A percentile compares a stretch with the other conserved stretches of the same genome.
phyloP scores from a whole-genome alignment of 148 eudicot genomes.

The Cornus kousa region DNA sequence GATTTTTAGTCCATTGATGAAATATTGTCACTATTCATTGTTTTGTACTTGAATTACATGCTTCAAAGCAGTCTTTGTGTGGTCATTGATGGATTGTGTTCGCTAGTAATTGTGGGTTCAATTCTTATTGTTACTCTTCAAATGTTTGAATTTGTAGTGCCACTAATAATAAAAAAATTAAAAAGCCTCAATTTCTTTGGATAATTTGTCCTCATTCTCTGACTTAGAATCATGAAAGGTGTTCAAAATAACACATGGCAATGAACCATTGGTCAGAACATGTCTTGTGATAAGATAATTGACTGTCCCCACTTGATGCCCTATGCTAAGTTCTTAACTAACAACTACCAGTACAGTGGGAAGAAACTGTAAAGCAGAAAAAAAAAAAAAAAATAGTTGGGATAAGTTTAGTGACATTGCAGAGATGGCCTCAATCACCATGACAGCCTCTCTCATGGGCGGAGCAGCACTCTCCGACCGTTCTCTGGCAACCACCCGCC shows the following conservation, averaged over 20 bases:
- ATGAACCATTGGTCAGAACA: not conserved
- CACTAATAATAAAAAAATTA: not conserved
- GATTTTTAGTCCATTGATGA: too few species aligned
- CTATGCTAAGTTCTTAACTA: not conserved
- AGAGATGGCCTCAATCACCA: slow-evolving; percentile 43
- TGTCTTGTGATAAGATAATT: not conserved
- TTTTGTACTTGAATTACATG: too few species aligned
- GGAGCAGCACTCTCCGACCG: slow-evolving; percentile 6
- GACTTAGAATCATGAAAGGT: not conserved
- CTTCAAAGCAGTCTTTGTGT: too few species aligned
- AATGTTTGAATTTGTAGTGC: not conserved
- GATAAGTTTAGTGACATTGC: not conserved
- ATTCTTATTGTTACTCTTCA: not conserved
- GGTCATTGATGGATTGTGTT: too few species aligned
- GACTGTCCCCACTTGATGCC: not conserved
- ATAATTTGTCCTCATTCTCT: not conserved
- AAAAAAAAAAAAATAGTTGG: not conserved
- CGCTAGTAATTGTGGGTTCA: too few species aligned
- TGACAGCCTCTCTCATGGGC: slow-evolving; percentile 26
- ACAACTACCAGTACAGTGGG: not conserved
- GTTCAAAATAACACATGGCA: not conserved
- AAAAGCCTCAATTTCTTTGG: not conserved
- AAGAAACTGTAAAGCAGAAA: not conserved
- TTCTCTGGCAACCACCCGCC: slow-evolving; percentile 6
- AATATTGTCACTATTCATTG: too few species aligned